A percentile compares a stretch with the other conserved stretches of the same genome.
Evolutionary conservation across 2,329 filamentous ascomycete species (phyloP).

Genomic region (Grosmannia penicillata): DNA sequence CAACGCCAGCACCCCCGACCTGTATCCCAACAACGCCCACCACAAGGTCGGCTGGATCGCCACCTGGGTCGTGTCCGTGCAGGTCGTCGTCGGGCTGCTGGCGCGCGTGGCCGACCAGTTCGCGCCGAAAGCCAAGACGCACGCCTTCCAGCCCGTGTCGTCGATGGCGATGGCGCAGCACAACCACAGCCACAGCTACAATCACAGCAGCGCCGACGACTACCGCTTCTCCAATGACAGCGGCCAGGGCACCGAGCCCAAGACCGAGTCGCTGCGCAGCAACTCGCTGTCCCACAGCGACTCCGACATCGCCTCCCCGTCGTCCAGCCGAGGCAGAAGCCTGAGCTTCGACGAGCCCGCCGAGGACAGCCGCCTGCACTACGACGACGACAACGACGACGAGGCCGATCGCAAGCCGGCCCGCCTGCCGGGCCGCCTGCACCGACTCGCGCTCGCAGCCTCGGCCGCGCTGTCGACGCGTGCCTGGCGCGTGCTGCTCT

Average conservation of each 20-base stretch:
- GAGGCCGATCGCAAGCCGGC: slow-evolving; percentile 24
- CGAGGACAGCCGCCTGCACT: slow-evolving; percentile 13
- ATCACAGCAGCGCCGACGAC: slow-evolving; percentile 3
- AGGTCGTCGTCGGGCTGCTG: slow-evolving; percentile 54
- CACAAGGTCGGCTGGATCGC: slow-evolving; percentile 77
- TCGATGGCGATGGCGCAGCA: slow-evolving; percentile 38
- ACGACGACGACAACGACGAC: slow-evolving; percentile 26
- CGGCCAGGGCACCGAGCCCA: slow-evolving; percentile 58
- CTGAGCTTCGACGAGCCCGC: slow-evolving; percentile 29
- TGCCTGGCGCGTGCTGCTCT: slow-evolving; percentile 39
- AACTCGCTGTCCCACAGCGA: slow-evolving; percentile 46
- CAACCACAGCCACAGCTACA: slow-evolving; percentile 17
- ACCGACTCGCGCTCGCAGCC: slow-evolving; percentile 37
- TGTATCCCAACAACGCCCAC: slow-evolving; percentile 81
- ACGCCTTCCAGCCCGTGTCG: slow-evolving; percentile 48
- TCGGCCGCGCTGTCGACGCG: slow-evolving; percentile 39
- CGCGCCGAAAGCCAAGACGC: too few relatives aligned
- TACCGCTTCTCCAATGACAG: slow-evolving; percentile 56
- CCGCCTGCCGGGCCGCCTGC: slow-evolving; percentile 26
- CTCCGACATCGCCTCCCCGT: slow-evolving; percentile 25
- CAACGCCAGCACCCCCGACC: slow-evolving; percentile 65
- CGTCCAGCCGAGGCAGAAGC: slow-evolving; percentile 18
- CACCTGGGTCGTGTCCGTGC: slow-evolving; percentile 55
- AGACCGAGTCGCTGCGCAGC: slow-evolving; percentile 51
- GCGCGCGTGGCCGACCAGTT: slow-evolving; percentile 40